Base-by-base conservation (phyloP, 192 early-diverging fungal genomes). In the Diversispora eburnea region DNA sequence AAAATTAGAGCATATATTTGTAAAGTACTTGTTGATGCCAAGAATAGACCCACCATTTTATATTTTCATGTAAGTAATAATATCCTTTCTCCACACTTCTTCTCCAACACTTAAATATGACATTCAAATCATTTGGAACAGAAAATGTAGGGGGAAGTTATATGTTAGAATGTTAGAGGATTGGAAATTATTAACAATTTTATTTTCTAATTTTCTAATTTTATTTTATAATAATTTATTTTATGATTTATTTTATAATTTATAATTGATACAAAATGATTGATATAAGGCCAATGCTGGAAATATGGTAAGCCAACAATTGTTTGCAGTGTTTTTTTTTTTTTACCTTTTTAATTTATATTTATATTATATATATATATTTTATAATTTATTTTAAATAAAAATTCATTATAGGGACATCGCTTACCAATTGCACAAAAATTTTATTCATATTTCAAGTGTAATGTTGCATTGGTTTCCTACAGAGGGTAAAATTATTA, bases 391-490 rank as follows among this genome's bases (percentile, higher is more conserved):
- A 56, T 46, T 64, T 51, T 25, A 73, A 55, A 33, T 70, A 22
- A 56, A 9, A 67, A 7, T 12, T 67, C 19, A 67, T 43, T 33
- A 55, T 17, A 88, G 92, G 97, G 98, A 49, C 96, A 99, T 77
- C 86, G 98, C 13, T 83, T 99, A 66, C 96, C 95, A 6, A 93
- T 98, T 60, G 95, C 95, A 22, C 84, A 88, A 66, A 77, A 89
- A 4, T 82, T 98, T 63, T 84, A 92, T 74, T 75, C 82, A 25
- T 77, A 78, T 25, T 85, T 87, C 47, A 81, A 84, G 20, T 89
- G 87, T 81, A 98, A 99, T 81, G 89, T 99, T 13, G 90, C 96
- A 65, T 94, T 99, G 93, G 84, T 98, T 19, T 97, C 95, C n/a
- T 99, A 99, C 70, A 86, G 98, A 74, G 96, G 98, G 85, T 93